Conservation (phyloP, 805 yeast species). For the Phaffomyces thermotolerans region DNA sequence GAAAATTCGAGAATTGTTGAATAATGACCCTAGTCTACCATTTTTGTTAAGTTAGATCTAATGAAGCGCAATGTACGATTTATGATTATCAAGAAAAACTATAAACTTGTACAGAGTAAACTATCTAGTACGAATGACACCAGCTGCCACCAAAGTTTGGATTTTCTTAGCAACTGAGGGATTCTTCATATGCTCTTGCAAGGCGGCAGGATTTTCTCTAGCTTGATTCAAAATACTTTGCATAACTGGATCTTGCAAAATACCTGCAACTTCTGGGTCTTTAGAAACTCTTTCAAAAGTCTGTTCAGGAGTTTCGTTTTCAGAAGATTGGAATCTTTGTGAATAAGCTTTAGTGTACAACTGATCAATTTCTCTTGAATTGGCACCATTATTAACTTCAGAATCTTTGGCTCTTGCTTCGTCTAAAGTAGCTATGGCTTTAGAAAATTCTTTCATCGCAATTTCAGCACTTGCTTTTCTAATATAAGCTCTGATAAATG, state of each 20-base stretch:
- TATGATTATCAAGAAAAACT: neutral
- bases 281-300: slow-evolving; percentile 83
- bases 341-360: slow-evolving; percentile 68
- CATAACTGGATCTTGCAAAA: slow-evolving; percentile 93
- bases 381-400: slow-evolving; percentile 52
- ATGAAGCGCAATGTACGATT: neutral
- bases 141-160: slow-evolving; percentile 87
- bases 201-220: slow-evolving; percentile 89
- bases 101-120: neutral
- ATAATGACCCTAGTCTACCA: neutral
- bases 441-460: slow-evolving; percentile 80
- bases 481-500: slow-evolving; percentile 88
- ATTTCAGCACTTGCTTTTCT: slow-evolving; percentile 94
- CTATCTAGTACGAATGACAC: slow-evolving; percentile 84
- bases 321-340: slow-evolving; percentile 74
- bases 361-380: slow-evolving; percentile 71
- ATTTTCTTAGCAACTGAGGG: slow-evolving; percentile 88
- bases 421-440: slow-evolving; percentile 74
- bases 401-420: slow-evolving; percentile 71
- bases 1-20: neutral
- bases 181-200: slow-evolving; percentile 96
- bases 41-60: no score
- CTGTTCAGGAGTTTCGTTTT: slow-evolving; percentile 84
- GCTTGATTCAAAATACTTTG: slow-evolving; percentile 93
- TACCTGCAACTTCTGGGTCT: slow-evolving; percentile 90